A percentile compares a stretch with the other conserved stretches of the same genome.
These are phyloP conservation scores for Periglandula ipomoeae DNA, from an alignment of 2,329 filamentous ascomycete genomes.

Conservation along the genomic window DNA sequence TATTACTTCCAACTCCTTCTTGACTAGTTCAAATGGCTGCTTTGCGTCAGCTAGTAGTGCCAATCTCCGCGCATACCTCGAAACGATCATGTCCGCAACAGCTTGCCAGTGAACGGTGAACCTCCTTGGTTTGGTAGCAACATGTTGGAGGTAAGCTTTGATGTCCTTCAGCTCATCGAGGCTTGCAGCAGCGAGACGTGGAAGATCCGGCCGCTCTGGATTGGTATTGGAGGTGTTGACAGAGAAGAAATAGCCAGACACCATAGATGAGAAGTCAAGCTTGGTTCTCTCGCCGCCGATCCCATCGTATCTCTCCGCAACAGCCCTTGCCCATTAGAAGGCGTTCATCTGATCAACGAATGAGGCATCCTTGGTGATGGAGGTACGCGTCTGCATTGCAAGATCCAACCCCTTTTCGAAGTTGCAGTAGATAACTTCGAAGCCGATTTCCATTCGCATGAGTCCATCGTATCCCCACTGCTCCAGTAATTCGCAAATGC, in stretches of 20 bases:
- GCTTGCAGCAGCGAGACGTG: slow-evolving; percentile 21
- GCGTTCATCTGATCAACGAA: slow-evolving; percentile 16
- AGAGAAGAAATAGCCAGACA: slow-evolving; percentile 41
- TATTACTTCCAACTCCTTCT: slow-evolving; percentile 15
- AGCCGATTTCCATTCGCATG: slow-evolving; percentile 59
- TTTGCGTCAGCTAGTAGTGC: slow-evolving; percentile 24
- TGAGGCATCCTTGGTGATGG: background rate
- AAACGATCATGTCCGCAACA: slow-evolving; percentile 55
- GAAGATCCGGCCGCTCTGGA: slow-evolving; percentile 22
- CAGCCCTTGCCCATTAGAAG: slow-evolving; percentile 33
- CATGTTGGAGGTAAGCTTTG: slow-evolving; percentile 32
- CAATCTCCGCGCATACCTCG: slow-evolving; percentile 51
- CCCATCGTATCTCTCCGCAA: slow-evolving; percentile 35
- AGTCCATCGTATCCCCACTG: slow-evolving; percentile 55
- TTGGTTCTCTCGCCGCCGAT: slow-evolving; percentile 31
- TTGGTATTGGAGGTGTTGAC: slow-evolving; percentile 38
- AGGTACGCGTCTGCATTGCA: slow-evolving; percentile 15
- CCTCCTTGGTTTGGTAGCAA: slow-evolving; percentile 26
- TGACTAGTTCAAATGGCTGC: slow-evolving; percentile 20
- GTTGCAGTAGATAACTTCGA: slow-evolving; percentile 61
- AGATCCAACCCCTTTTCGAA: slow-evolving; percentile 38
- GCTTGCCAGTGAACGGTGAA: slow-evolving; percentile 52
- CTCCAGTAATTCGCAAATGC: slow-evolving; percentile 45
- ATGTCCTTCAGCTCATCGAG: slow-evolving; percentile 24
- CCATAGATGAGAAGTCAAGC: slow-evolving; percentile 41